These are phyloP conservation scores for Mentha longifolia DNA, from an alignment of 257 asterid species.

Conservation along the genomic window DNA sequence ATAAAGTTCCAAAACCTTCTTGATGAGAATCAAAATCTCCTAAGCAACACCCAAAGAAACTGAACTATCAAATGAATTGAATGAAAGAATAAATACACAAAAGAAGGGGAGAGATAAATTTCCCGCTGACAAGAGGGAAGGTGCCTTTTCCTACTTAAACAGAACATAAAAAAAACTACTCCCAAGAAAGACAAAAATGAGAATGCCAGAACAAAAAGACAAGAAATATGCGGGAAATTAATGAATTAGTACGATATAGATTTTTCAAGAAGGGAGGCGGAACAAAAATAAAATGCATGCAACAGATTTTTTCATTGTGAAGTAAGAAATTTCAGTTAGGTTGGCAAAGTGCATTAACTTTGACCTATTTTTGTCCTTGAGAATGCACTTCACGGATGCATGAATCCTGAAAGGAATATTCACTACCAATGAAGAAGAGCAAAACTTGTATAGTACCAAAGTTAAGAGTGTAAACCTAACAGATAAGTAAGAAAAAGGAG, in stretches of 20 bases:
- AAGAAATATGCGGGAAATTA: not conserved
- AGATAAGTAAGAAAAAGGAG: not conserved
- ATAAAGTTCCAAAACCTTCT: not conserved
- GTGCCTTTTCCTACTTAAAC: not conserved
- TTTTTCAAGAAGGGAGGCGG: not conserved
- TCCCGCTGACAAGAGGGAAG: not conserved
- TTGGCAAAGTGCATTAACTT: not conserved
- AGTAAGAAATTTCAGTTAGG: conserved; percentile 7
- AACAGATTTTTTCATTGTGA: not conserved
- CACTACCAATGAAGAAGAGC: not conserved
- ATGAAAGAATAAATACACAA: not conserved
- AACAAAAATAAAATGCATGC: not conserved
- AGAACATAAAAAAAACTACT: not conserved
- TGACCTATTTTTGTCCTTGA: not conserved
- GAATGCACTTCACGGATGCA: not conserved
- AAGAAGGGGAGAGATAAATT: not conserved
- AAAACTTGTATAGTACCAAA: not conserved
- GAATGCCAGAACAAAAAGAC: not conserved
- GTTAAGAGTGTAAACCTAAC: not conserved
- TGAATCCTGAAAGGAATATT: not conserved
- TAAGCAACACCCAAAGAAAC: not conserved
- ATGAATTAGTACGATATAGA: not conserved
- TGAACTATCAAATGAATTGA: not conserved
- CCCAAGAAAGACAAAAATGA: not conserved
- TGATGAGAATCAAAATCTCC: not conserved